Base-by-base conservation (phyloP, 495 filamentous ascomycete genomes). In the Aspergillus incahuasiensis region DNA sequence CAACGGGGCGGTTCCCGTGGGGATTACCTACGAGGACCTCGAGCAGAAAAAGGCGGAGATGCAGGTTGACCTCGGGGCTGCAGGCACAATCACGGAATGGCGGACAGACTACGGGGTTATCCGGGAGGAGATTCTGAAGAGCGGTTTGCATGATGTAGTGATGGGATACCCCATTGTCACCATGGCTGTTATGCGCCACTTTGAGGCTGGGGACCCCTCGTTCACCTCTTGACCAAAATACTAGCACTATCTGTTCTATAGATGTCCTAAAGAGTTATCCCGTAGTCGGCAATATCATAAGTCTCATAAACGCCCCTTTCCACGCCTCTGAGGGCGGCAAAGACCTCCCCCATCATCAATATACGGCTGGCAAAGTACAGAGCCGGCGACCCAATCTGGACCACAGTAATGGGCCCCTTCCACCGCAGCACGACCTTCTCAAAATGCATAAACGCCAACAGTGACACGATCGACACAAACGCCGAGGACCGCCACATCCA, bases 81-180 rank as follows among this genome's bases (percentile, higher is more conserved):
- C 71, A 22, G 78, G 77, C 6, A 73, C 74, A 18, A 59, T 76
- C 22, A 65, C 76, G 55, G 74, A 80, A 55, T 79, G 74, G 74
- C 63, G 48, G 25, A 75, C 71, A 0, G 52, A 67, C 11, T 62
- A 72, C 41, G 79, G 79, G 5, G 54, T 74, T 0, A 67, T 80
- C 21, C 69, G 74, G 40, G 75, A 79, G 54, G 71, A 81, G 51
- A 77, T 81, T 7, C 55, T 80, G 21, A 79, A 79, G 62, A 70
- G 67, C 16, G 77, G 77, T 5, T 57, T 81, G 32, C 78, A 82
- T 53, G 78, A 79, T 68, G 69, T 74, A 12, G 63, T 80, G 30
- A 79, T 81, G 76, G 73, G 74, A 5, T 72, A 80, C 57, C 74
- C 78, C 3, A 61, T 79, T 8, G 59, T 79, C 18, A 73, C 70